Percentiles rank a stretch among this genome's conserved stretches.
These are phyloP conservation scores for Tuber magnatum DNA, from an alignment of 495 filamentous ascomycete species.

Conservation along the genomic window DNA sequence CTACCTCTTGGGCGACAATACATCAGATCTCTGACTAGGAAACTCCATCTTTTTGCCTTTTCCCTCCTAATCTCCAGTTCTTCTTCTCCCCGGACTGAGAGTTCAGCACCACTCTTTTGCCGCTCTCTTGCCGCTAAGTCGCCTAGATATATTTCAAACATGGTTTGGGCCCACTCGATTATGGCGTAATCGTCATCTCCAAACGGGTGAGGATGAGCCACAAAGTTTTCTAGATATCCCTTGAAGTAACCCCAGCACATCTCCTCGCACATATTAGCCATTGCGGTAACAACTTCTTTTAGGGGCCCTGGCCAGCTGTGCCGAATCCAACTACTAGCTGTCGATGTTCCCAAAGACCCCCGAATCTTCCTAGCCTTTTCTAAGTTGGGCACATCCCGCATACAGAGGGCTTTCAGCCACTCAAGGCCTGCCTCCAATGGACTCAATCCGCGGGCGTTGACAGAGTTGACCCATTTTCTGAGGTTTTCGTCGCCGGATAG, in stretches of 20 bases:
- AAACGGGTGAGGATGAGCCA: constrained; percentile 12
- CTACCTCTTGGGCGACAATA: constrained; percentile 38
- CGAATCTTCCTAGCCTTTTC: constrained; percentile 24
- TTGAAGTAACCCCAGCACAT: constrained; percentile 34
- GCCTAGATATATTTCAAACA: constrained; percentile 81
- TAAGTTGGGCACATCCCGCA: constrained; percentile 42
- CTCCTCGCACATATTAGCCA: constrained; percentile 35
- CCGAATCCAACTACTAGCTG: constrained; percentile 34
- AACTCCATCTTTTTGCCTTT: constrained; percentile 66
- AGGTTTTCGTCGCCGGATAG: constrained; percentile 56
- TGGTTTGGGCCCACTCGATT: constrained; percentile 59
- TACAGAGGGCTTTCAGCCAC: constrained; percentile 57
- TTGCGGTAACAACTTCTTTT: constrained; percentile 21
- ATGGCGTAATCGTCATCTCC: constrained; percentile 36
- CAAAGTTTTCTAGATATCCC: constrained; percentile 17
- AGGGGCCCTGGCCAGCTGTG: constrained; percentile 37
- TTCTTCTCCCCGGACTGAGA: constrained; percentile 50
- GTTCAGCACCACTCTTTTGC: constrained; percentile 22
- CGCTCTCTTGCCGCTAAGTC: constrained; percentile 34
- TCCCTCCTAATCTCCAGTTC: constrained; percentile 58
- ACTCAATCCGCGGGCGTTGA: constrained; percentile 54
- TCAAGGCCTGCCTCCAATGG: constrained; percentile 57
- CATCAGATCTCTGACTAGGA: constrained; percentile 59
- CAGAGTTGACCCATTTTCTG: constrained; percentile 48
- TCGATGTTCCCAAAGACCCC: constrained; percentile 21